phyloP scores from a whole-genome alignment of 2,329 filamentous ascomycete genomes.

The Sporothrix humicola region DNA sequence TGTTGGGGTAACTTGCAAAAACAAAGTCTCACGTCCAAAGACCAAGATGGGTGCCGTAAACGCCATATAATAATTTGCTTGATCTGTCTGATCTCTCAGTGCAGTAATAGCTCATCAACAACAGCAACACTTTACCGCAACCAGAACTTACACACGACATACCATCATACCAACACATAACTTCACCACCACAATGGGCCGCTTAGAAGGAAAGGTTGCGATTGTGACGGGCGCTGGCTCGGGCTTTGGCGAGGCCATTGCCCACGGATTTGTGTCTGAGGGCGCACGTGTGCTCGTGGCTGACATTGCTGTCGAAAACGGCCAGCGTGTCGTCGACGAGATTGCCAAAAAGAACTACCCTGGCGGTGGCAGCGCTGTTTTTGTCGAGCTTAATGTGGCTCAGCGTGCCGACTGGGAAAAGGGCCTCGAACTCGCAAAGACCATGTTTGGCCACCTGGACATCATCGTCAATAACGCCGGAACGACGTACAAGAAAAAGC shows the following conservation, averaged over 20 bases:
- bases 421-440: background rate
- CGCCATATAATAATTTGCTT: background rate
- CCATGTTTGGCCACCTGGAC: background rate
- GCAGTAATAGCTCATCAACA: background rate
- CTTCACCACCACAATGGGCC: background rate
- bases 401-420: constrained; percentile 3
- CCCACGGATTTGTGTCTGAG: background rate
- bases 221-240: background rate
- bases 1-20: too few species aligned
- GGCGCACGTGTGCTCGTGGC: constrained; percentile 3
- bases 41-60: background rate
- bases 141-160: background rate
- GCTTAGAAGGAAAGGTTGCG: background rate
- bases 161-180: background rate
- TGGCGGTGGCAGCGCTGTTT: background rate
- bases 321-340: background rate
- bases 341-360: background rate
- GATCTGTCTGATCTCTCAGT: background rate
- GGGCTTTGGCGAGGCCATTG: background rate
- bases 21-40: too few species aligned
- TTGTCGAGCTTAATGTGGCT: background rate
- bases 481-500: background rate
- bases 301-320: background rate
- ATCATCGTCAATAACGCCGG: background rate
- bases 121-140: background rate